Evolutionary conservation across 2,329 filamentous ascomycete species (phyloP), one percentile per base, ranked within the genome.

Genomic region (Fusarium irregulare): DNA sequence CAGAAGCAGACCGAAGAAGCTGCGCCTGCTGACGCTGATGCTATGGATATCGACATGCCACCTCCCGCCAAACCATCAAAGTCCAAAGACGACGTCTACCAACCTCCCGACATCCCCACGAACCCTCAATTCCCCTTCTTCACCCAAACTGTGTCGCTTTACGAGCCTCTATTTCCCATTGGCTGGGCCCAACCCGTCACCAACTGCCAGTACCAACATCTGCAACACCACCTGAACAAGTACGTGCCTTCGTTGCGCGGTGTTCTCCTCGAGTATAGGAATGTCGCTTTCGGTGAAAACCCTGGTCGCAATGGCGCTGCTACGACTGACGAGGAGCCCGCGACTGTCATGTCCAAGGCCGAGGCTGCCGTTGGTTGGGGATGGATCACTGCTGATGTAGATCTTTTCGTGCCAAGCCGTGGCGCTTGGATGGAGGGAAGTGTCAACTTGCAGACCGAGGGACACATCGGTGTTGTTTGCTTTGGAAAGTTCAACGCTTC

Each of bases 401-500:
- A 97, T 46, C 83, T 98, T 20, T 97, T 97, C 78, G 87, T 91
- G 32, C 95, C 96, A 0, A 84, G 86, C 56, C 87, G 88, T 47
- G 92, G 93, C 37, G 88, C 90, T 11, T 89, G 87, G 80, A 87
- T 98, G 76, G 91, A 94, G 71, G 96, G 93, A 13, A 90, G 87
- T 72, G 87, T 98, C 59, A 96, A 95, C 75, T 84, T 98, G 30
- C 93, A 97, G 77, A 95, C 92, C 49, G 93, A 96, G 73, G 93
- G 93, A 9, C 93, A 98, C 76, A 86, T 99, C 9, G 94, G 95
- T 21, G 87, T 98, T 4, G 89, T 97, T 13, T 96, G 93, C 78
- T 94, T 93, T 81, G 95, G 95, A 79, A 89, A 93, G 71, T 98
- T 98, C 85, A 97, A 96, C 73, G 93, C 95, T 2, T 93, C 91